Base-by-base conservation (phyloP, 495 filamentous ascomycete species). In the Penicillium desertorum region DNA sequence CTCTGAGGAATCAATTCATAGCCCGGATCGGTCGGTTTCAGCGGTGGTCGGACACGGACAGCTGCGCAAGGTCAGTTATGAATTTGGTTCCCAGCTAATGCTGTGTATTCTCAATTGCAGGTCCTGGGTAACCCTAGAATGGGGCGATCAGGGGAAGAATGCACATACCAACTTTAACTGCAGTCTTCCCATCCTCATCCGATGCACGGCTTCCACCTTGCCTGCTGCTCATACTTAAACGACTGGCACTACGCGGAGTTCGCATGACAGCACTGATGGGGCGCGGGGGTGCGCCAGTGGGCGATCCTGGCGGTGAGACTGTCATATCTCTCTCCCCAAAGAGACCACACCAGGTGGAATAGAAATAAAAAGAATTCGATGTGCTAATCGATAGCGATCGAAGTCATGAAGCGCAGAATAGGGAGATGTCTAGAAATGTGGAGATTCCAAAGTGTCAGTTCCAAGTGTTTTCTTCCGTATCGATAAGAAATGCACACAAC, bases 121-220 rank as follows among this genome's bases (percentile, higher is more conserved):
- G 41, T 59, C 43, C 36, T 51, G 45, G 59, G 57, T 63, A 59
- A 39, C 36, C 50, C 32, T 41, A 12, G 47, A 57, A 52, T 56
- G 30, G 11, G 30, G 48, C 36, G 53, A 59, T 56, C 51, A 60
- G 64, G 56, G 17, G 34, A 50, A 30, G 3, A 19, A 30, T 29
- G 14, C 22, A 92, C 94, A 68, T 83, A 98, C 94, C 94, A 72
- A 98, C 94, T 96, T 92, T 96, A 70, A 98, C 94, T n/a, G 94
- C 89, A 30, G 94, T 97, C 73, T 88, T 93, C 42, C 82, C 81
- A 79, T 97, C 94, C 64, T 98, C 94, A 68, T 97, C 94, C 2
- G 92, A 96, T 27, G 88, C 88, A 67, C 93, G 83, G 73, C 90
- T 96, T 57, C 89, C 86, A 46, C 87, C 89, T 39, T 81, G 79